Evolutionary conservation across 2,329 filamentous ascomycete genomes (phyloP).

Genomic region (Penicillium polonicum): DNA sequence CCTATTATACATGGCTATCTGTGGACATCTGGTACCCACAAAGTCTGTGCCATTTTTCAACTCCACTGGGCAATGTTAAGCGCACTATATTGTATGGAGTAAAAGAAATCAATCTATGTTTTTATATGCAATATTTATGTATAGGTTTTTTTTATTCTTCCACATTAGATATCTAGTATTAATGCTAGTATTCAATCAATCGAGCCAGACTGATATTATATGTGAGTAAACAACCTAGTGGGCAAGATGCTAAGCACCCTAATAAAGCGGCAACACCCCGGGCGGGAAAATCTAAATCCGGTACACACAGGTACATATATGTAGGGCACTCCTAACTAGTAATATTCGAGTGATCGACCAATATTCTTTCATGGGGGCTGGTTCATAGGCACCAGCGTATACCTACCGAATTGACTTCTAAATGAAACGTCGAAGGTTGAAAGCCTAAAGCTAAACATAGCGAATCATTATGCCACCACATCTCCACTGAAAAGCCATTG

Average conservation of each 20-base stretch:
- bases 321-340: neutral
- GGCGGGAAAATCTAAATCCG: neutral
- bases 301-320: neutral
- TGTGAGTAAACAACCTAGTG: no score
- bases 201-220: no score
- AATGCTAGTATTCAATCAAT: neutral
- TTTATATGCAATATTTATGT: no score
- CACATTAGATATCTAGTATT: neutral
- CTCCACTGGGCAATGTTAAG: no score
- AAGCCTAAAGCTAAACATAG: constrained; percentile 3
- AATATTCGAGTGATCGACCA: neutral
- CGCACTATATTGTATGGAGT: no score
- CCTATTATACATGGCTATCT: no score
- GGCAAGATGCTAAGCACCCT: neutral
- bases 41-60: no score
- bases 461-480: neutral
- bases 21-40: no score
- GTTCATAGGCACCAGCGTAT: constrained; percentile 16
- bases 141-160: neutral
- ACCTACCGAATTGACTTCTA: neutral
- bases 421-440: neutral
- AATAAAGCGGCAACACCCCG: neutral
- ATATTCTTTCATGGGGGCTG: constrained; percentile 12
- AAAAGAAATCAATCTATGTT: no score
- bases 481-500: neutral